Evolutionary conservation across 352 stramenopile species (phyloP).

Genomic region (Pythium biforme): DNA sequence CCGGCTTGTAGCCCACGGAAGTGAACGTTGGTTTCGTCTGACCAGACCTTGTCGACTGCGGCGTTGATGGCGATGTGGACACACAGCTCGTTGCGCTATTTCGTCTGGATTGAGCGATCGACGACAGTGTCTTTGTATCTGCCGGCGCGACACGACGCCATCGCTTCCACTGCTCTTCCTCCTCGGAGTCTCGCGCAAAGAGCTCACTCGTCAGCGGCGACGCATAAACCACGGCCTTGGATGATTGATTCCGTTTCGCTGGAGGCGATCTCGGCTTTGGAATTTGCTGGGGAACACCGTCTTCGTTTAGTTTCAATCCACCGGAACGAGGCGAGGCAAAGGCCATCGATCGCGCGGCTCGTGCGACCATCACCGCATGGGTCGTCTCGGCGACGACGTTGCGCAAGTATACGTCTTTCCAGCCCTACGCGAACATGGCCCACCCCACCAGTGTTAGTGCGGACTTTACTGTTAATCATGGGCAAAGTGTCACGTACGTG

Average conservation of each 20-base stretch:
- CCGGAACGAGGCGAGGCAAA: neutral
- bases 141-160: conserved; percentile 31
- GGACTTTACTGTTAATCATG: too few species aligned
- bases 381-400: conserved; percentile 54
- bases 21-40: neutral
- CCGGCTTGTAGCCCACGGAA: too few species aligned
- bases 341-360: conserved; percentile 13
- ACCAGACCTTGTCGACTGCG: neutral
- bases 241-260: neutral
- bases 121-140: neutral
- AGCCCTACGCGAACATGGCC: conserved; percentile 27
- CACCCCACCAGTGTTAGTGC: neutral
- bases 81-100: conserved; percentile 3
- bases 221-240: neutral
- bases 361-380: conserved; percentile 60
- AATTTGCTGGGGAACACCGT: too few species aligned
- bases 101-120: neutral
- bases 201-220: conserved; percentile 1
- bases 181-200: neutral
- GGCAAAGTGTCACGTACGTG: conserved; percentile 14
- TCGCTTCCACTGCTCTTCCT: conserved; percentile 33
- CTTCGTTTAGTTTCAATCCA: neutral
- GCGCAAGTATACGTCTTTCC: conserved; percentile 55
- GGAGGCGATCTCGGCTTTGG: neutral
- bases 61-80: neutral